These are phyloP conservation scores for Backusella tuberculispora DNA, from an alignment of 192 early-diverging fungal species.

Conservation along the genomic window DNA sequence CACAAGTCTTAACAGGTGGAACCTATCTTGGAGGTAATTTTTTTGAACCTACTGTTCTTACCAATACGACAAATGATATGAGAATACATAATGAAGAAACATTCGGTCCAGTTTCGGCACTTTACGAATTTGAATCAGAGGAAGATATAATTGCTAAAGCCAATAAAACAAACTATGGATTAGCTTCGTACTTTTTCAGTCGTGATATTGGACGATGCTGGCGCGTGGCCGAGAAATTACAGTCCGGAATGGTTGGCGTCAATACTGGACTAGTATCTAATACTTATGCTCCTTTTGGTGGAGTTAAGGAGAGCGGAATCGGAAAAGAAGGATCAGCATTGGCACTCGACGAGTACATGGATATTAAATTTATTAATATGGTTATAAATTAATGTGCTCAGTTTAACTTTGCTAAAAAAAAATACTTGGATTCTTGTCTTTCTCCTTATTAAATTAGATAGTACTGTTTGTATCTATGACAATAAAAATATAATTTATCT, in stretches of 20 bases:
- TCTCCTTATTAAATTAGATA: too few species aligned
- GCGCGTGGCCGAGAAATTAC: constrained; percentile 79
- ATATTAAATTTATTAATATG: constrained; percentile 70
- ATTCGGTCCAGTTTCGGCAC: constrained; percentile 87
- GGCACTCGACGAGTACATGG: constrained; percentile 71
- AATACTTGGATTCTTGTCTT: background rate
- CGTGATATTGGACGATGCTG: constrained; percentile 72
- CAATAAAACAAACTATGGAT: constrained; percentile 72
- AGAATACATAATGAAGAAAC: constrained; percentile 77
- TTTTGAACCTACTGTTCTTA: constrained; percentile 82
- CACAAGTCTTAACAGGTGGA: constrained; percentile 71
- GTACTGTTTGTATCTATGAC: too few species aligned
- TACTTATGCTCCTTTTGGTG: constrained; percentile 70
- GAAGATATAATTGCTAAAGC: constrained; percentile 77
- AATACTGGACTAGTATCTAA: constrained; percentile 70
- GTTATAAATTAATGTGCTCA: background rate
- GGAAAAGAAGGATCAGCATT: constrained; percentile 65
- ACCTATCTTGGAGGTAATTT: constrained; percentile 64
- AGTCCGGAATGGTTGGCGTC: constrained; percentile 91
- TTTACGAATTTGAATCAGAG: constrained; percentile 77
- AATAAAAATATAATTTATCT: too few species aligned
- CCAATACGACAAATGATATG: constrained; percentile 70
- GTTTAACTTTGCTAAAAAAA: background rate
- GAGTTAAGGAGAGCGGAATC: constrained; percentile 73
- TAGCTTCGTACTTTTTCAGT: constrained; percentile 87